Base-by-base conservation (phyloP, 2,329 filamentous ascomycete species). In the Ascochyta koolunga region DNA sequence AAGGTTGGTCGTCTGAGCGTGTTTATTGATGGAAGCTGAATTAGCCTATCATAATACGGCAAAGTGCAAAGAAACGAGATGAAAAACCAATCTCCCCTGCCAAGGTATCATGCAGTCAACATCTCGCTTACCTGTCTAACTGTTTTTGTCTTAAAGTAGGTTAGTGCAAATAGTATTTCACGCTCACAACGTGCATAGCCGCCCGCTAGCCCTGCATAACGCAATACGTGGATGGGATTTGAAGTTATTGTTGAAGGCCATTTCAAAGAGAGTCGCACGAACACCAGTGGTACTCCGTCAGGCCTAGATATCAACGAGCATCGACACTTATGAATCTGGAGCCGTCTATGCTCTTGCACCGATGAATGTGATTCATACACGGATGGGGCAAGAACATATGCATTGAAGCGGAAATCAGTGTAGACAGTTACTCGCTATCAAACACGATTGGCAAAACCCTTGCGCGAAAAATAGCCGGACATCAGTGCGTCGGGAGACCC, bases 41-140 rank as follows among this genome's bases (percentile, higher is more conserved):
- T 27, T 42, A 45, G 46, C 60, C 62, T 61, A 69, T 70, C 62
- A 60, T 13, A 55, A 56, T 22, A 32, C 49, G 55, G 59, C 36
- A 62, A 55, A 53, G 54, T 54, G 55, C 39, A 46, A 49, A 55
- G 56, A 66, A 68, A 68, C 68, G 65, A 73, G 67, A 73, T 73
- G 71, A 68, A 60, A 37, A 52, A 45, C 51, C 61, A 67, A 64
- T 66, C 67, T 69, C 62, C 59, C 69, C 61, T 66, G 66, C 59
- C 62, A 61, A 67, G 60, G 59, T 46, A 49, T 62, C n/a, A 64
- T 68, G 66, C 62, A 60, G 63, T 71, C 65, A 65, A 66, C 63
- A 66, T 44, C 58, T 64, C 59, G 61, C 53, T 62, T 57, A 48
- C 59, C 11, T 24, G 40, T 32, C 56, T 65, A 64, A 56, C 64